These are phyloP conservation scores for Paracorniculantispora psalliotae DNA, from an alignment of 2,329 filamentous ascomycete species.

Conservation along the genomic window DNA sequence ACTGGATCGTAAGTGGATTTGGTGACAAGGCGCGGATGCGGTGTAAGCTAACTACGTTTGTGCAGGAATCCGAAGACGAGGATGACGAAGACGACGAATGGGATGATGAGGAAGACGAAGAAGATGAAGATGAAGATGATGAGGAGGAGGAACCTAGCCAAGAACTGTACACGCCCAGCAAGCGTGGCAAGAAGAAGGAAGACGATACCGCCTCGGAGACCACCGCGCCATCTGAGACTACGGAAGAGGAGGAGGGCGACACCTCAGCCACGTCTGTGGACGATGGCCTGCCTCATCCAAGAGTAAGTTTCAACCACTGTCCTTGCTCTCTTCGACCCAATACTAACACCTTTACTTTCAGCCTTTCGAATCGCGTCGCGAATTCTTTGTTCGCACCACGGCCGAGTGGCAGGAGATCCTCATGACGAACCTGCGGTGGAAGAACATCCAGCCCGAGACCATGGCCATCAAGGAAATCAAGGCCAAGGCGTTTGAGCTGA, in stretches of 20 bases:
- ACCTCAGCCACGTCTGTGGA: slow-evolving; percentile 51
- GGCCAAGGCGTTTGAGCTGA: slow-evolving; percentile 80
- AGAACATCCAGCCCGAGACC: slow-evolving; percentile 60
- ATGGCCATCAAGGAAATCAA: slow-evolving; percentile 86
- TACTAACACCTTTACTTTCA: slow-evolving; percentile 31
- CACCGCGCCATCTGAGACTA: slow-evolving; percentile 19
- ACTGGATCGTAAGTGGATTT: slow-evolving; percentile 63
- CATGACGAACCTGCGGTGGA: slow-evolving; percentile 68
- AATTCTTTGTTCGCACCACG: slow-evolving; percentile 86
- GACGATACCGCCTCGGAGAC: slow-evolving; percentile 36
- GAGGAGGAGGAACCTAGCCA: slow-evolving; percentile 40
- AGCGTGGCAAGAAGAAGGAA: slow-evolving; percentile 51
- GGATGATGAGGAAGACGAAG: slow-evolving; percentile 47
- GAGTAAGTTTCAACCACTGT: slow-evolving; percentile 35
- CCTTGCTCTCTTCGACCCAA: no score
- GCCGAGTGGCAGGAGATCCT: slow-evolving; percentile 87
- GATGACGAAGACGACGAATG: slow-evolving; percentile 56
- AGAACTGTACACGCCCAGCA: slow-evolving; percentile 46
- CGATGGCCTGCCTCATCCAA: slow-evolving; percentile 69
- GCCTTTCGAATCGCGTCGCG: slow-evolving; percentile 84
- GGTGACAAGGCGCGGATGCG: slow-evolving; percentile 20
- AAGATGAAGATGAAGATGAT: slow-evolving; percentile 45
- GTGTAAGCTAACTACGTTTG: slow-evolving; percentile 29
- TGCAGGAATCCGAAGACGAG: slow-evolving; percentile 53
- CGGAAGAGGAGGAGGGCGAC: slow-evolving; percentile 44